Evolutionary conservation across 192 early-diverging fungal genomes (phyloP), one percentile per base, ranked within the genome.

Genomic region (Paraglomus brasilianum): DNA sequence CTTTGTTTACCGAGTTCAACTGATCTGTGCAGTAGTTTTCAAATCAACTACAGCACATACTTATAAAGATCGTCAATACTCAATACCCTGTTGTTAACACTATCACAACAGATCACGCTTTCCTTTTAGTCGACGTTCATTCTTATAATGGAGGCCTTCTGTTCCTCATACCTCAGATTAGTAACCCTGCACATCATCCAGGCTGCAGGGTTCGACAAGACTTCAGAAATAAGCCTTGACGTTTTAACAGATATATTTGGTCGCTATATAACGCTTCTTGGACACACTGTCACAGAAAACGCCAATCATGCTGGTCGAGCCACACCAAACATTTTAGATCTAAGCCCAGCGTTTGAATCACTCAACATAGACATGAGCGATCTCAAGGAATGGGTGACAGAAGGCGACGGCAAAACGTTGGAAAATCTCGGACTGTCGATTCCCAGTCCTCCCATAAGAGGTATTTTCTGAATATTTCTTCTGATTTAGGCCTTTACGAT

Each of bases 141-240:
- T 30, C 3, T 30, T 30, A 30, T 56, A 1, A 56, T 56, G 53
- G 53, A 56, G 11, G 9, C 10, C 42, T 80, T 85, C 72, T 83
- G 78, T 76, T 78, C 78, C 64, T 75, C 81, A 8, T 57, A 83
- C 57, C 76, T 85, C 44, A 69, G 77, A 24, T 74, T 75, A 47
- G 73, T 81, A 13, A 72, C 84, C 14, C 55, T 81, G 24, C 84
- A 85, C 69, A 78, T 83, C 13, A 52, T 83, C 2, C 81, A 85
- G 50, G 66, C 82, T 39, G 78, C 82, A 41, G 84, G 84, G 0
- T 86, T 82, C 22, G 84, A 86, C 70, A 73, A 81, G 14, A 79
- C 75, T 2, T 75, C 83, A 44, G 47, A 66, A 17, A 71, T 72
- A 38, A 51, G 80, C 15, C 71, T 78, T 40, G 58, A 82, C 39